phyloP scores from a whole-genome alignment of 352 stramenopile species.

The Phytophthora chlamydospora region DNA sequence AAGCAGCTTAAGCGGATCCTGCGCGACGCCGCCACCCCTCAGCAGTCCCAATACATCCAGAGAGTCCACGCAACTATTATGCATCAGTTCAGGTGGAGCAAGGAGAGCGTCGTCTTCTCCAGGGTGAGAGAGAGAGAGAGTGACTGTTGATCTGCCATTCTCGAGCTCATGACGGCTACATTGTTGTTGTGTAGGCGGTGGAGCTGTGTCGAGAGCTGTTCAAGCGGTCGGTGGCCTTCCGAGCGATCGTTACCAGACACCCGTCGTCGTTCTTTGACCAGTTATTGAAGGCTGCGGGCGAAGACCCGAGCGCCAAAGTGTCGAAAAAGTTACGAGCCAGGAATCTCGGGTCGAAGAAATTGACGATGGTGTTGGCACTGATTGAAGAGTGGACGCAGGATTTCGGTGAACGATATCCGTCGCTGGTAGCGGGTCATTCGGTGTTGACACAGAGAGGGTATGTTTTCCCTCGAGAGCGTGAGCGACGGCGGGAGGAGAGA shows the following conservation, averaged over 20 bases:
- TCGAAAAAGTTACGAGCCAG: conserved; percentile 28
- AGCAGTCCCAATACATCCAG: conserved; percentile 37
- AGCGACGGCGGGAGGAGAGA: conserved; percentile 29
- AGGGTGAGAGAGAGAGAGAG: no score
- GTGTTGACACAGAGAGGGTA: conserved; percentile 60
- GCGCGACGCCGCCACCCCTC: conserved; percentile 27
- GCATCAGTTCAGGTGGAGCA: conserved; percentile 31
- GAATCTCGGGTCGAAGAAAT: conserved; percentile 23
- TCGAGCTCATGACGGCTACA: background rate
- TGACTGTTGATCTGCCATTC: background rate
- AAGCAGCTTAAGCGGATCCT: conserved; percentile 42
- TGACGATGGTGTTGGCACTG: conserved; percentile 48
- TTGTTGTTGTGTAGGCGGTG: conserved; percentile 29
- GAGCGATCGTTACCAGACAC: conserved; percentile 49
- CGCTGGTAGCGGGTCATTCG: conserved; percentile 56
- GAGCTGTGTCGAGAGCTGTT: conserved; percentile 63
- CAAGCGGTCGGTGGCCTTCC: conserved; percentile 56
- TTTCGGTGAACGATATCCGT: conserved; percentile 64
- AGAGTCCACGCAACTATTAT: conserved; percentile 26
- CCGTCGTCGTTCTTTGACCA: conserved; percentile 50
- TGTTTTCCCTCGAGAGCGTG: conserved; percentile 46
- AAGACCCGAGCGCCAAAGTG: conserved; percentile 36
- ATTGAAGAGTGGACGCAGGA: conserved; percentile 68
- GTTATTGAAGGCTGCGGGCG: conserved; percentile 53
- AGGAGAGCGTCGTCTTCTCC: conserved; percentile 20